Evolutionary conservation across 2,329 filamentous ascomycete genomes (phyloP).

Genomic region (Botrytis deweyae): DNA sequence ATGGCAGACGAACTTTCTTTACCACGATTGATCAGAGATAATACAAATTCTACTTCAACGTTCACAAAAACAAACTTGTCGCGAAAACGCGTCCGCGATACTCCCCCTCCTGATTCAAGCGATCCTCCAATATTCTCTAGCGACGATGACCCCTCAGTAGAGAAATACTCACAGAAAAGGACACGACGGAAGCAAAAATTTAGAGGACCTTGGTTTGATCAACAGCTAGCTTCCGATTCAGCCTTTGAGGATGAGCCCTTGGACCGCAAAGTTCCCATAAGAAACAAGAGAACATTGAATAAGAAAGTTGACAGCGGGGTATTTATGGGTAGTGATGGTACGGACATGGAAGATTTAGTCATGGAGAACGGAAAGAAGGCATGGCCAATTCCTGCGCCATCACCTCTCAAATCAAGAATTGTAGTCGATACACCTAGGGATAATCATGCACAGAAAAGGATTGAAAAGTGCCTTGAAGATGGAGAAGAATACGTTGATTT

Average conservation of each 20-base stretch:
- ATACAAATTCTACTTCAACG: constrained; percentile 10
- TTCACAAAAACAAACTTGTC: not conserved
- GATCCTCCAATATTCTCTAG: constrained; percentile 71
- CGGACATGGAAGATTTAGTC: constrained; percentile 43
- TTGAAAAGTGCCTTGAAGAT: constrained; percentile 55
- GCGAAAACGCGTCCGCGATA: constrained; percentile 44
- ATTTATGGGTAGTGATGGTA: constrained; percentile 63
- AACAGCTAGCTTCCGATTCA: constrained; percentile 46
- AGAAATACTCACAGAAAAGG: constrained; percentile 58
- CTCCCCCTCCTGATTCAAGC: constrained; percentile 53
- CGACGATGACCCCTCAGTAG: constrained; percentile 66
- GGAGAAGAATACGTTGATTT: constrained; percentile 62
- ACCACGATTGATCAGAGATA: constrained; percentile 22
- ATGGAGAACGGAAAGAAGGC: not conserved
- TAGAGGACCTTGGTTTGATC: constrained; percentile 67
- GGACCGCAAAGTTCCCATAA: constrained; percentile 22
- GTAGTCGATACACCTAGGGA: constrained; percentile 3
- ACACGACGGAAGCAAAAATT: constrained; percentile 59
- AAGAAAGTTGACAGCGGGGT: constrained; percentile 68
- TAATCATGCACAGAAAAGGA: constrained; percentile 44
- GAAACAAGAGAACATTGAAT: constrained; percentile 52
- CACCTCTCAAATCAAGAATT: constrained; percentile 9
- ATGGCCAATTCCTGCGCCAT: not conserved
- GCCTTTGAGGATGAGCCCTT: constrained; percentile 24
- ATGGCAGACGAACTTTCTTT: constrained; percentile 32